phyloP scores from a whole-genome alignment of 768 basidiomycete genomes.

The Boletus barrowsii region DNA sequence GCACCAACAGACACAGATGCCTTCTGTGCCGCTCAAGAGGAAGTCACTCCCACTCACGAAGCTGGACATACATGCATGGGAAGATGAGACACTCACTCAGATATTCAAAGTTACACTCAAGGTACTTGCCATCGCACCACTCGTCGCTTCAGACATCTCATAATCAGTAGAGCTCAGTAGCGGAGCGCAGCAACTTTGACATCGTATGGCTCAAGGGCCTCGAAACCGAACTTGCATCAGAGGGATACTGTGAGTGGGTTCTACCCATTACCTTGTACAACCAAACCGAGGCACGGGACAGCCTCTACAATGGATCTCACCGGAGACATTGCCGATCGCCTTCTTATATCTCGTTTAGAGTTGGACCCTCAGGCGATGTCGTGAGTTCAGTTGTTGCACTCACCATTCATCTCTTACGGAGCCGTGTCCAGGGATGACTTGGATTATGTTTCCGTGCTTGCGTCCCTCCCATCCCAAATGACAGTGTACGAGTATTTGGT shows the following conservation, averaged over 20 bases:
- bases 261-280: neutral
- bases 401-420: neutral
- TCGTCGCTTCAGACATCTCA: constrained; percentile 3
- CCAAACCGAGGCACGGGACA: constrained; percentile 10
- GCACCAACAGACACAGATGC: constrained; percentile 23
- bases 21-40: constrained; percentile 45
- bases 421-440: constrained; percentile 55
- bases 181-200: constrained; percentile 60
- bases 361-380: constrained; percentile 69
- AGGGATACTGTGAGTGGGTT: constrained; percentile 42
- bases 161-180: constrained; percentile 47
- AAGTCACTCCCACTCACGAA: constrained; percentile 40
- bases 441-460: constrained; percentile 70
- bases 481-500: constrained; percentile 89
- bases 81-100: constrained; percentile 60
- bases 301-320: constrained; percentile 44
- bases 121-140: constrained; percentile 42
- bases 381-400: constrained; percentile 40
- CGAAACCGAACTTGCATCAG: constrained; percentile 62
- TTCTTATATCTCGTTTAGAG: constrained; percentile 83
- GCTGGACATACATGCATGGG: constrained; percentile 66
- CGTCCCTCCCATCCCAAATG: constrained; percentile 71
- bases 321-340: constrained; percentile 65
- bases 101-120: constrained; percentile 79
- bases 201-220: constrained; percentile 83